Base-by-base conservation (phyloP, 2,329 filamentous ascomycete genomes). In the Graphilbum sp. region DNA sequence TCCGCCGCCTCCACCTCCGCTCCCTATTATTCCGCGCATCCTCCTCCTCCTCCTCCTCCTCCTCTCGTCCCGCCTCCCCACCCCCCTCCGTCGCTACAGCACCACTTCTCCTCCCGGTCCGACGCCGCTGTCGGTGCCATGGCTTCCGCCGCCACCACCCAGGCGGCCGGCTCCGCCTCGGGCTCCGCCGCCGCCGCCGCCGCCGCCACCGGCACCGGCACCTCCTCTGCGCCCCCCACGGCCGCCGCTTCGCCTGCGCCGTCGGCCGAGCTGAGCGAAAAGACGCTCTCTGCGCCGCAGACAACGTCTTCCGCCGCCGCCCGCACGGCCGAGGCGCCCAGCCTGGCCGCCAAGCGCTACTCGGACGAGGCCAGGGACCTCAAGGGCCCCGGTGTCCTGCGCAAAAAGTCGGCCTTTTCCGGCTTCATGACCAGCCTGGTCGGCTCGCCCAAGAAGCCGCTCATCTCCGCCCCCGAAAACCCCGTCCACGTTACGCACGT, bases 401-500 rank as follows among this genome's bases (percentile, higher is more conserved):
- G 83, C 51, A 92, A 92, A 63, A 93, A 92, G 64, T 82, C 81
- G 37, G 85, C 83, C 41, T 85, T 94, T 54, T 86, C 83, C 15
- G 83, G 78, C 48, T 86, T 93, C 52, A 77, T 94, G 65, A 88
- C 78, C 56, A 88, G 79, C 54, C 55, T 79, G 43, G 76, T 92
- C 42, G 81, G 83, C 47, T 88, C 86, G 27, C 86, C 83, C 38
- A 83, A 87, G 58, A 84, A 86, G 46, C 85, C 90, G 34, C 75
- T 88, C 57, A 98, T 98, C 51, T 96, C 90, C n/a, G 84, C 86
- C 29, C 90, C 90, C 39, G 87, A 94, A 59, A 96, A 98, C 52
- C 90, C 90, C 35, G 86, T 96, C 43, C 90, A 96, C 60, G 84
- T 98, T 50, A 96, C 88, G 41, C 90, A 98, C 59, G 90, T 98